Conservation (phyloP, 257 asterid species). For the Haberlea rhodopensis region DNA sequence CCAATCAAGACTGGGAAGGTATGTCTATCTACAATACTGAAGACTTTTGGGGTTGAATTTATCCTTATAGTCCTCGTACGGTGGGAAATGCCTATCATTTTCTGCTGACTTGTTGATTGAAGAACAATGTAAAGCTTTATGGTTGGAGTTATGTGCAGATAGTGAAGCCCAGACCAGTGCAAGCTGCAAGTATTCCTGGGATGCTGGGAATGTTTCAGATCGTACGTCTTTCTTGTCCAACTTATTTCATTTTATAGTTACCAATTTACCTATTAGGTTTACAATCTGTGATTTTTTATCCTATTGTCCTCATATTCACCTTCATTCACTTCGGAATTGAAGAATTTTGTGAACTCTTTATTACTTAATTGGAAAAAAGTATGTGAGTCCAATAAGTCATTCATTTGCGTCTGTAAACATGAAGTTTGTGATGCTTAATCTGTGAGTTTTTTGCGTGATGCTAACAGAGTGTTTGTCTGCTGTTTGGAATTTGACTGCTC, state of each 20-base stretch:
- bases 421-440: not conserved
- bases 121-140: conserved; percentile 21
- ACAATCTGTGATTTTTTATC: conserved; percentile 1
- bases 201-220: conserved; percentile 98
- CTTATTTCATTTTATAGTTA: not conserved
- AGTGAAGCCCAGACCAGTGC: conserved; percentile 92
- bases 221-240: conserved; percentile 43
- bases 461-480: not conserved
- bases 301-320: not conserved
- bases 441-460: not conserved
- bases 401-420: not conserved
- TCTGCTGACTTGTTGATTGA: conserved; percentile 9
- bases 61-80: conserved; percentile 2
- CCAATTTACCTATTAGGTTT: not conserved
- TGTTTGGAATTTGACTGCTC: not conserved
- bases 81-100: not conserved
- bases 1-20: conserved; percentile 92
- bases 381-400: not conserved
- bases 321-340: not conserved
- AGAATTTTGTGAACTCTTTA: not conserved
- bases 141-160: conserved; percentile 48
- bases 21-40: not conserved
- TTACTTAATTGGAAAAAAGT: not conserved
- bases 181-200: conserved; percentile 99
- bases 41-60: conserved; percentile 3